Evolutionary conservation across 2,329 filamentous ascomycete genomes (phyloP).

Genomic region (Emmonsiellopsis sp.): DNA sequence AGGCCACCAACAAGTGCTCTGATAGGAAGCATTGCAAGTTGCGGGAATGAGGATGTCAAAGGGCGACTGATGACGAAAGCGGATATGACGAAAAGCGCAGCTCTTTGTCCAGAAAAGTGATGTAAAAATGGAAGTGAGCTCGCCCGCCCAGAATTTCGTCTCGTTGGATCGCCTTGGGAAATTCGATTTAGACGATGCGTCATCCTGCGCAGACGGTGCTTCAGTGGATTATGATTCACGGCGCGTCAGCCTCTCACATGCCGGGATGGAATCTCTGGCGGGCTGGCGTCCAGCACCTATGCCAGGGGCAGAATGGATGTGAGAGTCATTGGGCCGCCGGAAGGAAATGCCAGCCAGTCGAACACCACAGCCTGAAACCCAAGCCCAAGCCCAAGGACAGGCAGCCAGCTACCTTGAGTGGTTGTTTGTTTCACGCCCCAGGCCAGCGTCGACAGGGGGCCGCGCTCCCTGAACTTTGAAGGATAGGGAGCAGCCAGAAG

Average conservation of each 20-base stretch:
- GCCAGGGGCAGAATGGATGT: not conserved
- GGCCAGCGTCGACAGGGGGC: not conserved
- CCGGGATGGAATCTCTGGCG: not conserved
- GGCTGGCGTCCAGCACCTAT: not conserved
- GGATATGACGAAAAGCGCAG: not conserved
- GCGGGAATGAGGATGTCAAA: not conserved
- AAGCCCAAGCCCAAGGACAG: not conserved
- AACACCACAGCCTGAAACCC: not conserved
- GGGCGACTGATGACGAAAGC: not conserved
- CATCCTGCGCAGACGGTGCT: not conserved
- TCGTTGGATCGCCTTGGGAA: not conserved
- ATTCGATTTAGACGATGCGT: not conserved
- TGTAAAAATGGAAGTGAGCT: not conserved
- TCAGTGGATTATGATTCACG: not conserved
- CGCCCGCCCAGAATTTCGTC: not conserved
- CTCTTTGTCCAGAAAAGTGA: not conserved
- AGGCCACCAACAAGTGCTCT: not conserved
- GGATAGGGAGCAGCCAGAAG: not conserved
- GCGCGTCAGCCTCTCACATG: not conserved
- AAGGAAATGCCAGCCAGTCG: not conserved
- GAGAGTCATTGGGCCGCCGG: not conserved
- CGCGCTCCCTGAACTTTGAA: not conserved
- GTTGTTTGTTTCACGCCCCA: not conserved
- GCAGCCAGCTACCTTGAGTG: too few species aligned
- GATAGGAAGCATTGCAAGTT: not conserved